Evolutionary conservation across 2,329 filamentous ascomycete species (phyloP).

Genomic region (Epichloe sibirici): DNA sequence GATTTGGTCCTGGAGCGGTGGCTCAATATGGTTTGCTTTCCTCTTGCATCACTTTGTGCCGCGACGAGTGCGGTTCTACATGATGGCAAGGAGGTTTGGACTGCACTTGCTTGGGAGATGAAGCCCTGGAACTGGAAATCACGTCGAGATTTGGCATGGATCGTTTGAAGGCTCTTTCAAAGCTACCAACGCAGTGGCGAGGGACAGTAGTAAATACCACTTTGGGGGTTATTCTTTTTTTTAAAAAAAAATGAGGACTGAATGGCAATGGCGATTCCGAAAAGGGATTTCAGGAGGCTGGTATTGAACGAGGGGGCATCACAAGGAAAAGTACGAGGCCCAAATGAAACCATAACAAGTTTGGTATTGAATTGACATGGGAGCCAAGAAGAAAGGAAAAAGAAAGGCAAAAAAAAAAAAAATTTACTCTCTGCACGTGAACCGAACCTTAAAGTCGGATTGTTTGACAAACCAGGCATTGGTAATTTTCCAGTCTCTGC

Average conservation of each 20-base stretch:
- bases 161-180: not conserved
- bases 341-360: too few species aligned
- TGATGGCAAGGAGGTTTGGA: not conserved
- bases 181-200: not conserved
- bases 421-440: not conserved
- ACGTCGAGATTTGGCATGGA: not conserved
- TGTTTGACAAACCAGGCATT: not conserved
- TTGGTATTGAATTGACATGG: too few species aligned
- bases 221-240: not conserved
- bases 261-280: not conserved
- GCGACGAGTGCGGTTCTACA: not conserved
- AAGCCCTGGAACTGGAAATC: too few species aligned
- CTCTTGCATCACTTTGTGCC: slow-evolving; percentile 12
- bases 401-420: too few species aligned
- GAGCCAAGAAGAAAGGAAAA: too few species aligned
- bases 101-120: not conserved
- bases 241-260: not conserved
- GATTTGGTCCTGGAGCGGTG: slow-evolving; percentile 10
- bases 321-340: too few species aligned
- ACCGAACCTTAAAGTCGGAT: not conserved
- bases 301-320: not conserved
- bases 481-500: not conserved
- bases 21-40: slow-evolving; percentile 8
- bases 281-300: not conserved
- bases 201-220: not conserved